phyloP scores from a whole-genome alignment of 2,329 filamentous ascomycete genomes.

The Sphaerulina populicola region DNA sequence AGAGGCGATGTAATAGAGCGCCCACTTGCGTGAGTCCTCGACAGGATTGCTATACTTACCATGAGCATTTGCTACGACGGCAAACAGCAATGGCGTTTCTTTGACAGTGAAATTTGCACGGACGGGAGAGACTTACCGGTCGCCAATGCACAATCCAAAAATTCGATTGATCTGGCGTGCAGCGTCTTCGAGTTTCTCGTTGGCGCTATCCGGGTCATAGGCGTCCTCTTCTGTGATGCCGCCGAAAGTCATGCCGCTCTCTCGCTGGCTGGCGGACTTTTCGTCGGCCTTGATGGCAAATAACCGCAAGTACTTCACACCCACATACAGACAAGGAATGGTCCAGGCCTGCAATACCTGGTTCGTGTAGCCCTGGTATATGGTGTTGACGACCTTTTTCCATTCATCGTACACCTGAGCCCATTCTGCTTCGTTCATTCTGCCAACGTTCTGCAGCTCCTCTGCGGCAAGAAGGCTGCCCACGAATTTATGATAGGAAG shows the following conservation, averaged over 20 bases:
- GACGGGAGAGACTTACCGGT: conserved; percentile 55
- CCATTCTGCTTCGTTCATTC: conserved; percentile 53
- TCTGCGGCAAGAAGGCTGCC: conserved; percentile 63
- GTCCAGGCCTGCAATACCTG: conserved; percentile 79
- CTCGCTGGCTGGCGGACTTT: conserved; percentile 47
- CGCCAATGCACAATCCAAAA: conserved; percentile 80
- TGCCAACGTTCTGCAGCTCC: conserved; percentile 43
- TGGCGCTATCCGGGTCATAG: conserved; percentile 64
- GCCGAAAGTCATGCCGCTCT: conserved; percentile 26
- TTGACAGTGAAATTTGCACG: not conserved
- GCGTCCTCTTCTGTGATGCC: conserved; percentile 78
- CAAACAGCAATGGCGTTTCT: not conserved
- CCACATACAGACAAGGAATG: conserved; percentile 78
- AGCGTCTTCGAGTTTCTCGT: conserved; percentile 82
- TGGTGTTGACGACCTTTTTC: conserved; percentile 69
- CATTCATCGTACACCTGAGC: conserved; percentile 77
- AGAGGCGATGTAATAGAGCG: conserved; percentile 89
- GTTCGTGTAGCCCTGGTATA: conserved; percentile 74
- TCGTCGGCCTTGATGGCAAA: conserved; percentile 89
- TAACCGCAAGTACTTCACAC: conserved; percentile 74
- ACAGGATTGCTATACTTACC: conserved; percentile 57
- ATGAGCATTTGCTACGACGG: conserved; percentile 19
- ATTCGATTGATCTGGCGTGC: conserved; percentile 85
- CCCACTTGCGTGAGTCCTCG: conserved; percentile 93
- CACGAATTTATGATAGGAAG: conserved; percentile 73